These are phyloP conservation scores for Russula sp. DNA, from an alignment of 768 basidiomycete genomes.

Conservation along the genomic window DNA sequence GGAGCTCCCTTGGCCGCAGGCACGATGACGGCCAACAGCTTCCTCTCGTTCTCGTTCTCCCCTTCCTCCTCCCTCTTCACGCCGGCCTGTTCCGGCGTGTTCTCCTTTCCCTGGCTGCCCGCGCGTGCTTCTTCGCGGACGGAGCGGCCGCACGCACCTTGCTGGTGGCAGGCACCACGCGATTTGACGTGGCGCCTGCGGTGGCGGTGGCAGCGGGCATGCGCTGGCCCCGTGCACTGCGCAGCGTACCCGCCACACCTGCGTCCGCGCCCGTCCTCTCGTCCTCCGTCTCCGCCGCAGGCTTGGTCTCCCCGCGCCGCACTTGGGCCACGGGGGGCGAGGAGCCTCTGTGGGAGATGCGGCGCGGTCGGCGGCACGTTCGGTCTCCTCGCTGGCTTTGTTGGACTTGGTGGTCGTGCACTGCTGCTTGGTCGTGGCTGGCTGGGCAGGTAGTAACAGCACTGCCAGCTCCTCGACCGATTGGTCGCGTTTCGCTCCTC, in stretches of 20 bases:
- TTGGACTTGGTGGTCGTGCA: conserved; percentile 22
- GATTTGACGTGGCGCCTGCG: conserved; percentile 15
- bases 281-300: conserved; percentile 1
- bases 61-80: conserved; percentile 22
- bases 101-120: conserved; percentile 29
- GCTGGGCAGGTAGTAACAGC: too few relatives aligned
- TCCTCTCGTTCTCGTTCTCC: conserved; percentile 10
- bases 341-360: background rate
- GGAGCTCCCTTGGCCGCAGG: conserved; percentile 5
- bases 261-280: background rate
- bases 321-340: background rate
- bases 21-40: background rate
- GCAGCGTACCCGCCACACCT: too few relatives aligned
- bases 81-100: conserved; percentile 29
- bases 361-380: conserved; percentile 15
- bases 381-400: conserved; percentile 15
- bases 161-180: background rate
- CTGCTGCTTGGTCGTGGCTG: conserved; percentile 14
- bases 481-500: conserved; percentile 20
- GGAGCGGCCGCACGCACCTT: conserved; percentile 12
- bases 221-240: too few relatives aligned
- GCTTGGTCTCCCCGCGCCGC: conserved; percentile 14
- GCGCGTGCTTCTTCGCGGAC: conserved; percentile 3
- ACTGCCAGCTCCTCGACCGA: conserved; percentile 9
- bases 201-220: background rate